Evolutionary conservation across 805 yeast species (phyloP), one percentile per base, ranked within the genome.

Genomic region (Candida boidinii): DNA sequence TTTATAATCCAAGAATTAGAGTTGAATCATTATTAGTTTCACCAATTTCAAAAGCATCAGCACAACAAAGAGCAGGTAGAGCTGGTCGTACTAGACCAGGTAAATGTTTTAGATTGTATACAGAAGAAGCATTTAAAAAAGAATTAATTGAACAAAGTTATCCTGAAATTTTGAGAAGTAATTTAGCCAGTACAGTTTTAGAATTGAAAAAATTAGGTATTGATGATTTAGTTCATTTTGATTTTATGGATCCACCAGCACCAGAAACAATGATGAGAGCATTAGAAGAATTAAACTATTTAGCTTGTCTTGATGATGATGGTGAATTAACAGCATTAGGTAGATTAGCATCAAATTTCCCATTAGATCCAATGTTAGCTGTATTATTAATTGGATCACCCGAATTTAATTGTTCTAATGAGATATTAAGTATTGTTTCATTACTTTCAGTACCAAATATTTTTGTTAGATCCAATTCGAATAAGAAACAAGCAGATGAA

Each of bases 211-310:
- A 92, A 59, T 71, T 92, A 42, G 97, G 97, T 11, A 73, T 90
- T 42, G 95, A 92, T 53, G 97, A 90, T 61, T 73, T 90, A 50
- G 98, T 92, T 25, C 97, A 90, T 60, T 90, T 90, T 53, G 98
- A 92, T 56, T 90, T 92, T 54, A 90, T 90, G 95, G 98, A 90
- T 53, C 97, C 98, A 7, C 98, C 98, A 11, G 97, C 97, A 3
- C 98, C 98, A 8, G 98, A 90, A 59, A 92, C 98, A 6, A 92
- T 90, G 98, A 92, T 92, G 98, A 73, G 98, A 55, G 97, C 97
- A 0, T 65, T 90, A 41, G 98, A 90, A 58, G 98, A 90, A 57
- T 69, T 90, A 49, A 88, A 92, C 53, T 92, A 86, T 53, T 65
- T 90, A 40, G 79, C 81, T 16, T 92, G 96, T 62, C 68, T 90